Percentiles rank a stretch among this genome's conserved stretches.
Conservation (phyloP, 2,329 filamentous ascomycete genomes). For the Botryosphaeria dothidea region DNA sequence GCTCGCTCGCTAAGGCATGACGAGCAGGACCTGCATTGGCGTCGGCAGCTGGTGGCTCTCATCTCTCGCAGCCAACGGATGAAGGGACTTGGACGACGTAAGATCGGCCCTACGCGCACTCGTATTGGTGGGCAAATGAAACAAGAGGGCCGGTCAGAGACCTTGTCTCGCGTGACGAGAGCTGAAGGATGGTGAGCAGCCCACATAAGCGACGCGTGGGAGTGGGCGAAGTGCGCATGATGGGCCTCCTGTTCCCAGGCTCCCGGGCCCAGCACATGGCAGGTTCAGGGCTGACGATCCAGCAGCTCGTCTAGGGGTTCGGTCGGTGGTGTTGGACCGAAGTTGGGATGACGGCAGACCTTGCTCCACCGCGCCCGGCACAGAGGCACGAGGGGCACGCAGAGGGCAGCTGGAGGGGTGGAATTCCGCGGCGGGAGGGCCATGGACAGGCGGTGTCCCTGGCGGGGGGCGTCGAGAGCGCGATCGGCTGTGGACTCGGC, state of each 20-base stretch:
- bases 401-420: constrained; percentile 3
- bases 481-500: constrained; percentile 8
- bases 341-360: background rate
- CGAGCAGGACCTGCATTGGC: background rate
- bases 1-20: background rate
- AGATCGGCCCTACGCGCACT: background rate
- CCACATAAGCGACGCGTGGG: constrained; percentile 16
- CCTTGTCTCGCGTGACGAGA: background rate
- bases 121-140: constrained; percentile 10
- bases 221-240: constrained; percentile 1
- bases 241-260: constrained; percentile 7
- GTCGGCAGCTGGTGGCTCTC: background rate
- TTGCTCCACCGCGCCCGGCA: background rate
- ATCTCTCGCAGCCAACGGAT: background rate
- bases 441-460: background rate
- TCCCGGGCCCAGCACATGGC: constrained; percentile 7
- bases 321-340: background rate
- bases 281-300: constrained; percentile 2
- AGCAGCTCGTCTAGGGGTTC: constrained; percentile 4
- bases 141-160: constrained; percentile 8
- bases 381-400: background rate
- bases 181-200: background rate
- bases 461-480: background rate
- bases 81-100: background rate
- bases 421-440: background rate